Base-by-base conservation (phyloP, 1,139 yeast species). In the Saccharomycopsis crataegensis region DNA sequence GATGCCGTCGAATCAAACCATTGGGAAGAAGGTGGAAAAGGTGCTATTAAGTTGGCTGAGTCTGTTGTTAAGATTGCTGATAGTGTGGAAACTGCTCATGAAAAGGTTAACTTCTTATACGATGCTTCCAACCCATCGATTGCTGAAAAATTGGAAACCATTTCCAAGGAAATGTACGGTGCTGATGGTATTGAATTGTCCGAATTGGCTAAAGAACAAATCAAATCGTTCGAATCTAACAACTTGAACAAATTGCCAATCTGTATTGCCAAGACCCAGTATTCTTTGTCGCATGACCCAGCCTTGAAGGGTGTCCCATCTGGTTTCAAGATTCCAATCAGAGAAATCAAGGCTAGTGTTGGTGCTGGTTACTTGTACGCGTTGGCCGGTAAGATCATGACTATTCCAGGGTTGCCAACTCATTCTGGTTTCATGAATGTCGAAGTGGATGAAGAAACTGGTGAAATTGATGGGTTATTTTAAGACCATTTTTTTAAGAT, bases 301-400 rank as follows among this genome's bases (percentile, higher is more conserved):
- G 77, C 79, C 50, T 78, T 93, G 70, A 90, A 90, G 76, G 97
- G 97, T 70, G 96, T 89, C 45, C 99, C 99, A 61, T 79, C 87
- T 8, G 97, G 96, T 8, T 93, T 91, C 75, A 86, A 81, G 55
- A 88, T 93, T 74, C 99, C 99, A 50, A 88, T 93, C 64, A 80
- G 96, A 69, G 98, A 93, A 63, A 87, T 93, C 61, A 83, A 95
- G 68, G 95, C 95, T 11, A 86, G 96, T 46, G 87, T 88, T 60
- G 99, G 99, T 69, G 98, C 97, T 49, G 98, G 98, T 11, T 93
- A 93, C 72, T 77, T 93, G 67, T 91, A 91, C 66, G 98, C 98
- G 6, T 79, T 93, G 64, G 98, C 98, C 12, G 98, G 96, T 49
- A 96, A 91, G 71, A 91, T 93, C 66, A 94, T 86, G 80, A 93